A percentile compares a stretch with the other conserved stretches of the same genome.
Conservation (phyloP, 768 basidiomycete species). For the Tylopilus sp. region DNA sequence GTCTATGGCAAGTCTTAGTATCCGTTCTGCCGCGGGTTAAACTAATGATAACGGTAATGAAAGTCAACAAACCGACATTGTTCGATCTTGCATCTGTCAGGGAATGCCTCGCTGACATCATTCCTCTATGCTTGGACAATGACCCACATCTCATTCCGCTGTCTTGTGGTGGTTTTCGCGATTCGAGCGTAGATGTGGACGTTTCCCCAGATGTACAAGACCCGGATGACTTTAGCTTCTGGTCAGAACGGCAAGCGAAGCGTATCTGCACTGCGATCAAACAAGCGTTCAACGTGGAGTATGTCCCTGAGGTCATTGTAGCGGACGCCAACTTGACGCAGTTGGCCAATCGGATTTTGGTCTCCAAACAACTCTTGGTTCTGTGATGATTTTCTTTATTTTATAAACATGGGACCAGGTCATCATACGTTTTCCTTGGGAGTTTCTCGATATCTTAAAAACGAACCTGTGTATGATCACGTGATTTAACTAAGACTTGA, state of each 20-base stretch:
- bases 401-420: no score
- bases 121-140: conserved; percentile 82
- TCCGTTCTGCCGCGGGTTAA: neutral
- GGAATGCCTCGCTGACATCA: conserved; percentile 65
- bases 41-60: conserved; percentile 4
- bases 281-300: conserved; percentile 84
- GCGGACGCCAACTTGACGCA: conserved; percentile 92
- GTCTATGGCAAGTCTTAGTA: conserved; percentile 65
- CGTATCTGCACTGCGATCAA: conserved; percentile 78
- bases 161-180: conserved; percentile 47
- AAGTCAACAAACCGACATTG: conserved; percentile 67
- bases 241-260: conserved; percentile 87
- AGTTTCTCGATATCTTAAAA: no score
- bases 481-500: neutral
- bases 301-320: conserved; percentile 84
- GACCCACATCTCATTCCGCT: conserved; percentile 79
- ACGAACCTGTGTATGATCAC: neutral
- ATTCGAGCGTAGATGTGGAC: conserved; percentile 12
- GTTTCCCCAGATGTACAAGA: conserved; percentile 48
- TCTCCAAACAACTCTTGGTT: conserved; percentile 60
- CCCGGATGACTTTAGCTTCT: conserved; percentile 92
- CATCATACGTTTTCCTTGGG: no score
- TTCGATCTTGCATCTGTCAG: conserved; percentile 67
- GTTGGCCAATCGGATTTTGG: conserved; percentile 78
- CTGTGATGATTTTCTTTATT: conserved; percentile 7